Evolutionary conservation across 306 rosid species (phyloP).

Genomic region (Sechiopsis laciniata): DNA sequence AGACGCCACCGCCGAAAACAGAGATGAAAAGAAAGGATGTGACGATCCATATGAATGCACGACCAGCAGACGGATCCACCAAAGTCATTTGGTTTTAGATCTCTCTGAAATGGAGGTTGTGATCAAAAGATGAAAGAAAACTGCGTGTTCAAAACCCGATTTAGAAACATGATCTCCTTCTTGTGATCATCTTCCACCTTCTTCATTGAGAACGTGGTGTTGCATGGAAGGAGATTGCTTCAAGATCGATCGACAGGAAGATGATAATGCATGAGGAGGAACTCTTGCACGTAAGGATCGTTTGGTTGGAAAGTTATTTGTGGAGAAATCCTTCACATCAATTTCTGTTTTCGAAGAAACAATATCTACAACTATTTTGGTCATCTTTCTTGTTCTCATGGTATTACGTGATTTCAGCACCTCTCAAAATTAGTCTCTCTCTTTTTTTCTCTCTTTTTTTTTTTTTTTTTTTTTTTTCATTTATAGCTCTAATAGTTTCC

Average conservation of each 20-base stretch:
- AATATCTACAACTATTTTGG: not conserved
- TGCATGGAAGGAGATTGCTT: not conserved
- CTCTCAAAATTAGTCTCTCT: constrained; percentile 17
- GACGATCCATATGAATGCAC: constrained; percentile 54
- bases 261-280: not conserved
- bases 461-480: too few relatives aligned
- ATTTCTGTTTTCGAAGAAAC: not conserved
- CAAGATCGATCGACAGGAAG: not conserved
- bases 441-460: too few relatives aligned
- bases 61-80: constrained; percentile 38
- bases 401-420: constrained; percentile 20
- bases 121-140: constrained; percentile 24
- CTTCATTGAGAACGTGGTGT: not conserved
- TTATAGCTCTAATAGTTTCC: too few relatives aligned
- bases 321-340: not conserved
- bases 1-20: constrained; percentile 48
- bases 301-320: not conserved
- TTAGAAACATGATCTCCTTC: constrained; percentile 15
- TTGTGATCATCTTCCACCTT: constrained; percentile 41
- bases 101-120: not conserved
- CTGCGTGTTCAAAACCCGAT: not conserved
- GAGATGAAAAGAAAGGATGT: constrained; percentile 38
- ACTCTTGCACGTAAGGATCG: not conserved
- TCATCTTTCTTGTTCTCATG: constrained; percentile 2
- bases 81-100: constrained; percentile 42